Base-by-base conservation (phyloP, 257 asterid species). In the Gardenia jasminoides region DNA sequence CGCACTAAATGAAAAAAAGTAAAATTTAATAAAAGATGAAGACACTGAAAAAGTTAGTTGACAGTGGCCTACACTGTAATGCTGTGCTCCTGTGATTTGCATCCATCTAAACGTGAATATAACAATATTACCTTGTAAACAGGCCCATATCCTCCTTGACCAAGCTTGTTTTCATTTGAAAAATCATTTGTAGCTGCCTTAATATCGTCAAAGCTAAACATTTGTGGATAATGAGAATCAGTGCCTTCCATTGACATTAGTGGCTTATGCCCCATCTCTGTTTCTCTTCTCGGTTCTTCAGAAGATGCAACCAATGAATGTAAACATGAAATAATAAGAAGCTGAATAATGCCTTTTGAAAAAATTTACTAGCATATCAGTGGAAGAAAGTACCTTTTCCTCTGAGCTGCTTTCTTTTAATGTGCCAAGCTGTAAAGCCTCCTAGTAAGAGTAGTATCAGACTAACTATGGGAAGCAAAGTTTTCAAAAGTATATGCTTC, bases 101-200 rank as follows among this genome's bases (percentile, higher is more conserved):
- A 47, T 44, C 17, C 54, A 10, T 12, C 19, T 17, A 44, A 47
- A 61, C 9, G 15, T 46, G 15, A 41, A 65, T 10, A 30, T 48
- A 67, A 26, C n/a, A 47, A 36, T 59, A 19, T 46, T 44, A 81
- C 85, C 85, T 78, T 72, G 82, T 82, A 82, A 73, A 82, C 82
- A 78, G 80, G 77, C 66, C 82, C 82, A 74, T 77, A 82, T 22
- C 82, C 85, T 3, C 85, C 82, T 69, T 28, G 71, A 16, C 85
- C 85, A n/a, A 82, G 85, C 80, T 58, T 78, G 39, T 82, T 78
- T 12, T 82, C 67, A n/a, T 12, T 47, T 78, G 85, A 82, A 74
- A 82, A 82, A 62, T 36, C 76, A 58, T 82, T 50, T 10, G 85
- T 82, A 15, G 80, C 80, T 67, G 50, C 56, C 80, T 58, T 80